A percentile compares a stretch with the other conserved stretches of the same genome.
Evolutionary conservation across 805 yeast species (phyloP).

Genomic region (Brettanomyces anomalus): DNA sequence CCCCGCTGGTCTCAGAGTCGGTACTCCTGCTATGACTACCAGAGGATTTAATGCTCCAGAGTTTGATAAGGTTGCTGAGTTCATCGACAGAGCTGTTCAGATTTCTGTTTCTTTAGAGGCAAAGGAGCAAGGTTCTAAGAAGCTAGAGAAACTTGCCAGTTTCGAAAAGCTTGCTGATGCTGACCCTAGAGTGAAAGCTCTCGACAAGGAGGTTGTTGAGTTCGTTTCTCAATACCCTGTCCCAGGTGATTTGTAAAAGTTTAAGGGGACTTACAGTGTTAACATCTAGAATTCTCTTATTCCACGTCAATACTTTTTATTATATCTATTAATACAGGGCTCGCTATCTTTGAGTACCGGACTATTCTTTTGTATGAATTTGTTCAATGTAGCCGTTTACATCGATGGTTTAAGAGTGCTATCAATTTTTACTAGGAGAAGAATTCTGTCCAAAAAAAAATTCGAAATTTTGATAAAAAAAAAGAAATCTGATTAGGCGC

Average conservation of each 20-base stretch:
- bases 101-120: conserved; percentile 55
- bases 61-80: conserved; percentile 70
- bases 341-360: too few relatives aligned
- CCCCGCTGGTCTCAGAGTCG: conserved; percentile 95
- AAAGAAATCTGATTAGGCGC: too few relatives aligned
- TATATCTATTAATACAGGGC: too few relatives aligned
- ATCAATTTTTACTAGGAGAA: too few relatives aligned
- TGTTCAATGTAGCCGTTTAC: too few relatives aligned
- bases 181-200: conserved; percentile 46
- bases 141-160: conserved; percentile 53
- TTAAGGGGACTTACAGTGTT: not conserved
- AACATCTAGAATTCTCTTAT: not conserved
- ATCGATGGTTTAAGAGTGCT: too few relatives aligned
- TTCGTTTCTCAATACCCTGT: conserved; percentile 79
- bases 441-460: too few relatives aligned
- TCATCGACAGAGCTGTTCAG: conserved; percentile 70
- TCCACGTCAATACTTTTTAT: too few relatives aligned
- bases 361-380: too few relatives aligned
- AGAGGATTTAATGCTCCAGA: conserved; percentile 80
- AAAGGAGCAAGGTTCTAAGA: conserved; percentile 46
- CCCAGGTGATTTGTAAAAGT: conserved; percentile 59
- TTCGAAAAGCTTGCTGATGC: conserved; percentile 67
- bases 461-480: too few relatives aligned
- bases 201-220: conserved; percentile 56
- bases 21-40: conserved; percentile 98